Evolutionary conservation across 2,329 filamentous ascomycete genomes (phyloP), one percentile per base, ranked within the genome.

Genomic region (Trichoderma endophyticum): DNA sequence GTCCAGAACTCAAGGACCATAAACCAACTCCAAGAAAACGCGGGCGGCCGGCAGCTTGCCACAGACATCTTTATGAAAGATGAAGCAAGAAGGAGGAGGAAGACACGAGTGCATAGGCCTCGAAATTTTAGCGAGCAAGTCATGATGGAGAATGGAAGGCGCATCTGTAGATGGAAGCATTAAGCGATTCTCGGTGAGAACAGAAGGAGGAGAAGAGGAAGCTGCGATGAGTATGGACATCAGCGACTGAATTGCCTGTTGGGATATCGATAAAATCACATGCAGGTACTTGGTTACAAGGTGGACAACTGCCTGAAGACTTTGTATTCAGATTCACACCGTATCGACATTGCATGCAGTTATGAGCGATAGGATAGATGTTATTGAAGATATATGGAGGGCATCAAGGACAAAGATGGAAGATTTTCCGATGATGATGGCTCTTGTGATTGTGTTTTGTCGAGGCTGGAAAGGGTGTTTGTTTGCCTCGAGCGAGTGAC

Each of bases 21-120:
- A 74, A 74, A 73, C 75, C 74, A 73, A 72, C 73, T 74, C 74
- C 72, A 73, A 73, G 72, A 71, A 72, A 68, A 65, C 63, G 63
- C 54, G 26, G 24, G n/a, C 73, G 71, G 73, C 74, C 73, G 67
- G 68, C 71, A 66, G 71, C 70, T 54, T 65, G 70, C 65, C 67
- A 72, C 54, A 34, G 18, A 64, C 74, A 75, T 77, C 68, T 65
- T 75, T 57, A 43, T 60, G 56, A 70, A 74, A 74, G 73, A 72
- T 36, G 36, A 60, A 32, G 48, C 32, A 34, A 34, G 60, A 39
- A 36, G 32, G 34, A n/a, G 43, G 43, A 36, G 5, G 30, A 34
- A 18, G 56, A 32, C 8, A 59, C 0, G 57, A n/a, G 28, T 2
- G 9, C 34, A 15, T 15, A 34, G 39, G 34, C 54, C n/a, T 66